phyloP scores from a whole-genome alignment of 805 yeast species.

The Pichia californica region DNA sequence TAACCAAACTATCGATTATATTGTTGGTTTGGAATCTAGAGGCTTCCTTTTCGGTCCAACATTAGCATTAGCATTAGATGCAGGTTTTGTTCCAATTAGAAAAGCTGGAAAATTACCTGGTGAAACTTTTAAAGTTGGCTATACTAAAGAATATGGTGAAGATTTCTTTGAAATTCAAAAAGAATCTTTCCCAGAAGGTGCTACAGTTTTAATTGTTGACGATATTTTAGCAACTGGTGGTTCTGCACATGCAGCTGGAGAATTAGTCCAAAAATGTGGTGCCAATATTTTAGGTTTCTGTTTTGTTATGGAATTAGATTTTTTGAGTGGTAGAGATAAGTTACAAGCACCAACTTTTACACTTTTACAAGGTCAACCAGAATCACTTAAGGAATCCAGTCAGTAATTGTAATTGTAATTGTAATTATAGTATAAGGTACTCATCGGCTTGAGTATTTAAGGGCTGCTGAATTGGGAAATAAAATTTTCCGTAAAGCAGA shows the following conservation, averaged over 20 bases:
- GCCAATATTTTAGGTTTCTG: conserved; percentile 74
- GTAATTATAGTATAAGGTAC: no score
- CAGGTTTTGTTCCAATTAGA: conserved; percentile 93
- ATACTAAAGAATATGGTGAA: conserved; percentile 85
- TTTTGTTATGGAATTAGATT: conserved; percentile 91
- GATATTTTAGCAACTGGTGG: conserved; percentile 99
- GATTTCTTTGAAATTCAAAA: conserved; percentile 87
- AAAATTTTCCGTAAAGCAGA: no score
- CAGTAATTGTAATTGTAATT: not conserved
- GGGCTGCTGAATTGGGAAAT: no score
- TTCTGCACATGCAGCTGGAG: conserved; percentile 90
- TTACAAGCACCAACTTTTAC: conserved; percentile 86
- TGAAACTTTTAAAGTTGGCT: conserved; percentile 60
- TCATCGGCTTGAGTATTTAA: no score
- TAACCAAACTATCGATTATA: conserved; percentile 62
- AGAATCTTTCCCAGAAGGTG: conserved; percentile 70
- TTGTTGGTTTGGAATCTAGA: conserved; percentile 93
- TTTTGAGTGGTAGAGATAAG: conserved; percentile 88
- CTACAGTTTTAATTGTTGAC: conserved; percentile 83
- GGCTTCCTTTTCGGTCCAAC: conserved; percentile 97
- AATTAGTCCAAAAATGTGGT: conserved; percentile 59
- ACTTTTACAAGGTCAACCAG: conserved; percentile 74
- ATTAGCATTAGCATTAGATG: conserved; percentile 79
- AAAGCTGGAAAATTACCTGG: conserved; percentile 96
- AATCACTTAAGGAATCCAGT: conserved; percentile 30